Conservation (phyloP, 2,329 filamentous ascomycete genomes). For the Raffaelea ambrosiae region DNA sequence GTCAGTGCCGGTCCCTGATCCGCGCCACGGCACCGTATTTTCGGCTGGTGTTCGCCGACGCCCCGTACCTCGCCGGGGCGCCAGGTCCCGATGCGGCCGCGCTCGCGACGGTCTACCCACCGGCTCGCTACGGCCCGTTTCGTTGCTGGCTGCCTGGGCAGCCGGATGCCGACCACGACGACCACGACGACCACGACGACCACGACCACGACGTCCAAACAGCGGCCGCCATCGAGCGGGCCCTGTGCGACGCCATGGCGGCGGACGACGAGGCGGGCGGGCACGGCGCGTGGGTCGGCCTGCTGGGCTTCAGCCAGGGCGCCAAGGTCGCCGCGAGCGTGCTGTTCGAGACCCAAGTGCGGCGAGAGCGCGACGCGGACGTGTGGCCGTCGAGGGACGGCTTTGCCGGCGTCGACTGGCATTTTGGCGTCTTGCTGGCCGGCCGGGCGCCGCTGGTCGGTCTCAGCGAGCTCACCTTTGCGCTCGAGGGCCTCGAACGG, state of each 20-base stretch:
- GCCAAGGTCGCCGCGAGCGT: slow-evolving; percentile 53
- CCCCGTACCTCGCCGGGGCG: slow-evolving; percentile 42
- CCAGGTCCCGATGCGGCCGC: background rate
- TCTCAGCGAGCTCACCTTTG: slow-evolving; percentile 24
- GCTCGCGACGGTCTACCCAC: background rate
- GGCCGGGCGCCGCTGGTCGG: slow-evolving; percentile 52
- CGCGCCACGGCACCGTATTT: slow-evolving; percentile 45
- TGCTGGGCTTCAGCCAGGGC: slow-evolving; percentile 61
- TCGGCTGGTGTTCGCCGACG: slow-evolving; percentile 65
- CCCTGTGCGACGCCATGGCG: slow-evolving; percentile 33
- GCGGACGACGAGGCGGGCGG: slow-evolving; percentile 40
- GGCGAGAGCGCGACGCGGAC: background rate
- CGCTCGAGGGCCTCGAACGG: background rate
- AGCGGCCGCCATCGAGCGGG: background rate
- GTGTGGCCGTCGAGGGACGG: background rate
- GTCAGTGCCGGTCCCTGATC: slow-evolving; percentile 53
- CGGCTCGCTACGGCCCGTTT: slow-evolving; percentile 19
- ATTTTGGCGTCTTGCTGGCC: slow-evolving; percentile 54
- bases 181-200: slow-evolving; percentile 26
- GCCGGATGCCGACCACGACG: slow-evolving; percentile 25
- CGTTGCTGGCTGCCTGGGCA: slow-evolving; percentile 50
- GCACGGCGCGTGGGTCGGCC: slow-evolving; percentile 48
- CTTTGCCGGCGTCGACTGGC: slow-evolving; percentile 33
- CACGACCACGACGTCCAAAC: background rate
- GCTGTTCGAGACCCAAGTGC: slow-evolving; percentile 28